These are phyloP conservation scores for Dalbergia cochinchinensis DNA, from an alignment of 306 rosid genomes.

Conservation along the genomic window DNA sequence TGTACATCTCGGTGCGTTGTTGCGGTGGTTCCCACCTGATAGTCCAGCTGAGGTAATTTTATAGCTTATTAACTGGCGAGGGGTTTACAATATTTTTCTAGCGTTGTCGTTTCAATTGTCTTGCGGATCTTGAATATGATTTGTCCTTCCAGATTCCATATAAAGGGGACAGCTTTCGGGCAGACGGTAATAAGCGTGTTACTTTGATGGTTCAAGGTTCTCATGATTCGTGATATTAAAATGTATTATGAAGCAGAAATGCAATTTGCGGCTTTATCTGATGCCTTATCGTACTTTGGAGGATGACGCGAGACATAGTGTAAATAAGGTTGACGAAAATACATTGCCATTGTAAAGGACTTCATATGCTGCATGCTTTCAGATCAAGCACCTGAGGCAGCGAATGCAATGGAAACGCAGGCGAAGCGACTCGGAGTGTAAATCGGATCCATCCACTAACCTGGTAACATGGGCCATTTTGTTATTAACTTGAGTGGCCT, in stretches of 20 bases:
- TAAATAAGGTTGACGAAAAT: constrained; percentile 53
- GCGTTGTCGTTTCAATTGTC: constrained; percentile 34
- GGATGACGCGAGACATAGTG: constrained; percentile 57
- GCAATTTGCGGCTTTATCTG: constrained; percentile 52
- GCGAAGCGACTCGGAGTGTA: constrained; percentile 46
- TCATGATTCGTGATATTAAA: constrained; percentile 75
- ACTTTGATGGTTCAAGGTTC: constrained; percentile 75
- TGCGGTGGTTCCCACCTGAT: constrained; percentile 91
- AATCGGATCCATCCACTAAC: constrained; percentile 51
- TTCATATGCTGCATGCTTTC: constrained; percentile 47
- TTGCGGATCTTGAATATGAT: constrained; percentile 49
- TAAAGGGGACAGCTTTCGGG: constrained; percentile 76
- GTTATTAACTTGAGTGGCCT: constrained; percentile 54
- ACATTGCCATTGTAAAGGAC: constrained; percentile 42
- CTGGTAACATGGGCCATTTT: constrained; percentile 57
- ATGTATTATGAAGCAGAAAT: constrained; percentile 51
- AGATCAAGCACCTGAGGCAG: constrained; percentile 43
- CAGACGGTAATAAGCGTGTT: constrained; percentile 82
- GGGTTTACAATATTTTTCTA: constrained; percentile 20
- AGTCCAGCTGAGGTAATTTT: constrained; percentile 72
- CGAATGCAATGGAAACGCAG: constrained; percentile 42
- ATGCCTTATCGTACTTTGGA: constrained; percentile 60
- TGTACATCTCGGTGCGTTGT: constrained; percentile 79
- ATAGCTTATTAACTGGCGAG: constrained; percentile 14
- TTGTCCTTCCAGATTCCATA: constrained; percentile 70